A percentile compares a stretch with the other conserved stretches of the same genome.
phyloP scores from a whole-genome alignment of 805 yeast genomes.

The Candida germanica region DNA sequence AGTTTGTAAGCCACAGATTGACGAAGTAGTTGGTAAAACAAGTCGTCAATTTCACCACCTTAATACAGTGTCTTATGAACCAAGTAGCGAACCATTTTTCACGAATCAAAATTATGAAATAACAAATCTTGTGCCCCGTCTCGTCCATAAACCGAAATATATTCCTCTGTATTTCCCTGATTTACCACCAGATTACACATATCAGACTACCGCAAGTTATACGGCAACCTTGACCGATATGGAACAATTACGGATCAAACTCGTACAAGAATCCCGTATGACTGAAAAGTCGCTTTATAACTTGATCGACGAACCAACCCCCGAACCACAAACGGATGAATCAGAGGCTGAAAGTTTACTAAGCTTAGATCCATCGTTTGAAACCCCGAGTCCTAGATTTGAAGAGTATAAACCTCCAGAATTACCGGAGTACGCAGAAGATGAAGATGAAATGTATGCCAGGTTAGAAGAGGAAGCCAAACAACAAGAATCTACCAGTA shows the following conservation, averaged over 20 bases:
- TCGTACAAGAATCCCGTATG: constrained; percentile 76
- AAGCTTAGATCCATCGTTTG: constrained; percentile 6
- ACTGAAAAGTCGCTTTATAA: constrained; percentile 77
- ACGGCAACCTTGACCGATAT: constrained; percentile 65
- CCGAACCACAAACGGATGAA: constrained; percentile 1
- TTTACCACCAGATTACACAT: constrained; percentile 93
- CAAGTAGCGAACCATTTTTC: constrained; percentile 52
- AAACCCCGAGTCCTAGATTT: constrained; percentile 11
- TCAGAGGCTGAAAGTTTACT: constrained; percentile 9
- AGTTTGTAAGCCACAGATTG: constrained; percentile 10
- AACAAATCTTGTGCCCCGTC: constrained; percentile 56
- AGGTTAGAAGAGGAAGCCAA: constrained; percentile 5
- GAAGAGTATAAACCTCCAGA: constrained; percentile 13
- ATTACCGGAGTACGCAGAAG: constrained; percentile 13
- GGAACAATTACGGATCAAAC: constrained; percentile 60
- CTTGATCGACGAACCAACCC: constrained; percentile 37
- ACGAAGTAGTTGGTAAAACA: constrained; percentile 12
- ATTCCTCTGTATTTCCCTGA: constrained; percentile 81
- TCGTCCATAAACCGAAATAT: constrained; percentile 32
- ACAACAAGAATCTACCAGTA: constrained; percentile 2
- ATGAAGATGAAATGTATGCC: constrained; percentile 3
- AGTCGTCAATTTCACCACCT: constrained; percentile 8
- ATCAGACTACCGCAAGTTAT: constrained; percentile 70
- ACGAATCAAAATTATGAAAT: constrained; percentile 50
- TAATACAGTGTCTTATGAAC: constrained; percentile 25